These are phyloP conservation scores for Pittosporum tobira DNA, from an alignment of 129 eudicot genomes.

Conservation along the genomic window DNA sequence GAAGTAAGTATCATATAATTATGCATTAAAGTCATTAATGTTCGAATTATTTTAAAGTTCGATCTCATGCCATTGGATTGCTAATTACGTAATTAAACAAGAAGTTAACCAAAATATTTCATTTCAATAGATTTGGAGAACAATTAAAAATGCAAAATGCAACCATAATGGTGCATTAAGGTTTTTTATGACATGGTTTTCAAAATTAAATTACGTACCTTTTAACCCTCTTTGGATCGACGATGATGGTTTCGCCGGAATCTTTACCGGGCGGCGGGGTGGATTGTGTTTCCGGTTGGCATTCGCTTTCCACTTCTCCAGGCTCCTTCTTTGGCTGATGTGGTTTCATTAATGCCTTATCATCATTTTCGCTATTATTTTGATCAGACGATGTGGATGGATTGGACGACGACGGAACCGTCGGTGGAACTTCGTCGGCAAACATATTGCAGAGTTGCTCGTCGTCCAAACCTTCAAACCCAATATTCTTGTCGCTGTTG, in stretches of 20 bases:
- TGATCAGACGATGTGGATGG: slow-evolving; percentile 61
- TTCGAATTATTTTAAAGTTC: no score
- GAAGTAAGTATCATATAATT: no score
- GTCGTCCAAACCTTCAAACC: slow-evolving; percentile 69
- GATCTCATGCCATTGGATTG: no score
- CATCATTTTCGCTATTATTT: slow-evolving; percentile 48
- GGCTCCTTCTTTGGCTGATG: slow-evolving; percentile 59
- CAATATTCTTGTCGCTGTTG: slow-evolving; percentile 10
- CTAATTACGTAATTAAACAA: no score
- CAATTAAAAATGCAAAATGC: no score
- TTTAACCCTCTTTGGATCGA: slow-evolving; percentile 82
- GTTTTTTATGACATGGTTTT: neutral
- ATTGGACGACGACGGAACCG: slow-evolving; percentile 25
- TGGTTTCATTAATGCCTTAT: slow-evolving; percentile 17
- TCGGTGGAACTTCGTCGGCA: slow-evolving; percentile 45
- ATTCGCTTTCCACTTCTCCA: slow-evolving; percentile 42
- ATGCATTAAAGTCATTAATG: no score
- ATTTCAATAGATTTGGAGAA: no score
- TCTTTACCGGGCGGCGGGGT: slow-evolving; percentile 21
- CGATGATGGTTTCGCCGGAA: slow-evolving; percentile 35
- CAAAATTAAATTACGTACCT: slow-evolving; percentile 27
- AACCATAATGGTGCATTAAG: neutral
- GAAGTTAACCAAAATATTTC: no score
- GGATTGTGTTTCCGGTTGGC: slow-evolving; percentile 20
- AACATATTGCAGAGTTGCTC: slow-evolving; percentile 83